Evolutionary conservation across 2,329 filamentous ascomycete species (phyloP), one percentile per base, ranked within the genome.

Genomic region (Paraphoma sp.): DNA sequence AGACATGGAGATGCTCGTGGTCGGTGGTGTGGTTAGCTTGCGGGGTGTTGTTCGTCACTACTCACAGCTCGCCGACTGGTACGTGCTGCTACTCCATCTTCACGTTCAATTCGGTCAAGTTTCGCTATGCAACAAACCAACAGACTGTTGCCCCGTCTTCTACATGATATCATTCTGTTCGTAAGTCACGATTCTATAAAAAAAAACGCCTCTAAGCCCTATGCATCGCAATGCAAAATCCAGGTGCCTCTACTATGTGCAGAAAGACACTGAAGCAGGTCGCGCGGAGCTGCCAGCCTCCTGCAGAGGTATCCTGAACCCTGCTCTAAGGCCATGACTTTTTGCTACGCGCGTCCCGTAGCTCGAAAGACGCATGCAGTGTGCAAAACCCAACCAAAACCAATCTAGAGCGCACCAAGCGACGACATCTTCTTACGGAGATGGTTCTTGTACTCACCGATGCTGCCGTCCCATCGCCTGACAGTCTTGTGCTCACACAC

Each of bases 401-500:
- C 53, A 51, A 45, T 52, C 59, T 67, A 96, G 76, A 98, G 93
- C 66, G 92, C 91, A 78, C 94, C 94, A 54, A 87, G 82, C 45
- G 87, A 86, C 74, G 97, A 82, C 95, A 99, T 99, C 92, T 98
- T 98, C 89, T 98, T 98, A 78, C 94, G 89, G 74, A 99, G 86
- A 82, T 97, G 88, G 83, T 96, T 91, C 91, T 99, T 99, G 91
- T 99, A 99, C 58, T 93, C 89, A 69, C 89, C 89, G 74, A 99
- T 99, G 64, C 81, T 83, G 71, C 94, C 94, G 62, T 94, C 89
- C 95, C 95, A 99, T 72, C 87, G 82, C 70, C 86, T 88, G 70
- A 98, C 93, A 12, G 93, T 93, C 86, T 93, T 93, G 88, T 99
- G 93, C 83, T 99, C 95, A 81, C 96, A 99, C 54, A 99, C 95